These are phyloP conservation scores for Bruguiera parviflora DNA, from an alignment of 345 rosid genomes.

Conservation along the genomic window DNA sequence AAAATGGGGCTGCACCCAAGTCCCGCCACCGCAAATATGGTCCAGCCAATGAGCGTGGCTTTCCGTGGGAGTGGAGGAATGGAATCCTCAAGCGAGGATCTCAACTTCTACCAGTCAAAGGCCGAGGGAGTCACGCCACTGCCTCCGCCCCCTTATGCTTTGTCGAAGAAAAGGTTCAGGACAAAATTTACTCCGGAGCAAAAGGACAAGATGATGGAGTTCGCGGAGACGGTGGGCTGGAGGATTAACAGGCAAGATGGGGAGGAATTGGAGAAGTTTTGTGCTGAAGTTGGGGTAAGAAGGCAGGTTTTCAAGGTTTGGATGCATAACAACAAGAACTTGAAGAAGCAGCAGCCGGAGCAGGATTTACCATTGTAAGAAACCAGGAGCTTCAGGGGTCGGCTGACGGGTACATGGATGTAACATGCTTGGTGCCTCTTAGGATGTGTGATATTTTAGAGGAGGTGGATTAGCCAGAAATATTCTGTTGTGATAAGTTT, in stretches of 20 bases:
- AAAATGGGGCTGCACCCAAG: slow-evolving; percentile 34
- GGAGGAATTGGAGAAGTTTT: slow-evolving; percentile 56
- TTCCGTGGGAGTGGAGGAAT: slow-evolving; percentile 52
- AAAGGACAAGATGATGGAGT: slow-evolving; percentile 74
- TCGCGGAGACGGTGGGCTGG: slow-evolving; percentile 79
- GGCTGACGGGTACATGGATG: neutral
- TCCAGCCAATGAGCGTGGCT: slow-evolving; percentile 66
- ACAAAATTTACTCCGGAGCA: slow-evolving; percentile 68
- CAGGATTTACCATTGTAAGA: slow-evolving; percentile 6
- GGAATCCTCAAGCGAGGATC: slow-evolving; percentile 80
- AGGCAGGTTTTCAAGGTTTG: slow-evolving; percentile 80
- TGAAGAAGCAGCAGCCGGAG: slow-evolving; percentile 43
- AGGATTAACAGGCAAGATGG: slow-evolving; percentile 68
- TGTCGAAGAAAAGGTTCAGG: slow-evolving; percentile 62
- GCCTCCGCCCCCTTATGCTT: slow-evolving; percentile 41
- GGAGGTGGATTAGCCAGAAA: neutral
- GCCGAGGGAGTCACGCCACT: slow-evolving; percentile 29
- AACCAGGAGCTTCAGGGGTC: neutral
- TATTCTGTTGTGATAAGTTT: neutral
- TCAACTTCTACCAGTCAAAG: slow-evolving; percentile 50
- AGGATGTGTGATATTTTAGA: neutral
- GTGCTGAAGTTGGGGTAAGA: slow-evolving; percentile 58
- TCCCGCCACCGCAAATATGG: slow-evolving; percentile 44
- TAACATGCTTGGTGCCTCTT: neutral
- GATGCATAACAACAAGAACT: slow-evolving; percentile 85